Evolutionary conservation across 768 basidiomycete genomes (phyloP).

Genomic region (Boletus rex-veris): DNA sequence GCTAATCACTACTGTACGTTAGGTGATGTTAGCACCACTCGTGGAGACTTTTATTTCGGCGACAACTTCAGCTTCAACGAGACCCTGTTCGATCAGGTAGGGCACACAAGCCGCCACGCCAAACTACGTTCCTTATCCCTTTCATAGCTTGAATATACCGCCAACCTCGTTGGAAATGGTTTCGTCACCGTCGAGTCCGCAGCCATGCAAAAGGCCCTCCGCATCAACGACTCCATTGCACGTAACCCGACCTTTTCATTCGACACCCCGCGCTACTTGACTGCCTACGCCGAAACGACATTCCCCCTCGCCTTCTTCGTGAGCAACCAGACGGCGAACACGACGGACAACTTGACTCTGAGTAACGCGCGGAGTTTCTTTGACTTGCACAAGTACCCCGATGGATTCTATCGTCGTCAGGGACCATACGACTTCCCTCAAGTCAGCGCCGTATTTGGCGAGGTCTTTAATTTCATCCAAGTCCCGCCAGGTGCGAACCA

Average conservation of each 20-base stretch:
- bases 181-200: constrained; percentile 21
- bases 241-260: constrained; percentile 22
- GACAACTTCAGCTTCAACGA: constrained; percentile 26
- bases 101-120: not conserved
- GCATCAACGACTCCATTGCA: constrained; percentile 28
- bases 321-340: constrained; percentile 19
- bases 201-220: constrained; percentile 16
- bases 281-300: constrained; percentile 21
- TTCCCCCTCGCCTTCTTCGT: constrained; percentile 27
- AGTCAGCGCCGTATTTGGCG: not conserved
- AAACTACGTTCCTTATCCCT: not conserved
- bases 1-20: not conserved
- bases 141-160: constrained; percentile 14
- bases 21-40: constrained; percentile 27
- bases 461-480: not conserved
- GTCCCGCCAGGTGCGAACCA: constrained; percentile 19
- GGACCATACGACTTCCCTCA: constrained; percentile 5
- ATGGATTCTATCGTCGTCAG: constrained; percentile 19
- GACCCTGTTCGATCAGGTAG: constrained; percentile 21
- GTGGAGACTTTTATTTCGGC: constrained; percentile 25
- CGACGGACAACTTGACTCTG: constrained; percentile 14
- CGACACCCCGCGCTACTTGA: constrained; percentile 17
- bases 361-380: constrained; percentile 21
- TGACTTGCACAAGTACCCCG: constrained; percentile 14
- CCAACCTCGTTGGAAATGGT: constrained; percentile 18